Evolutionary conservation across 2,329 filamentous ascomycete genomes (phyloP).

Genomic region (Talaromyces islandicus): DNA sequence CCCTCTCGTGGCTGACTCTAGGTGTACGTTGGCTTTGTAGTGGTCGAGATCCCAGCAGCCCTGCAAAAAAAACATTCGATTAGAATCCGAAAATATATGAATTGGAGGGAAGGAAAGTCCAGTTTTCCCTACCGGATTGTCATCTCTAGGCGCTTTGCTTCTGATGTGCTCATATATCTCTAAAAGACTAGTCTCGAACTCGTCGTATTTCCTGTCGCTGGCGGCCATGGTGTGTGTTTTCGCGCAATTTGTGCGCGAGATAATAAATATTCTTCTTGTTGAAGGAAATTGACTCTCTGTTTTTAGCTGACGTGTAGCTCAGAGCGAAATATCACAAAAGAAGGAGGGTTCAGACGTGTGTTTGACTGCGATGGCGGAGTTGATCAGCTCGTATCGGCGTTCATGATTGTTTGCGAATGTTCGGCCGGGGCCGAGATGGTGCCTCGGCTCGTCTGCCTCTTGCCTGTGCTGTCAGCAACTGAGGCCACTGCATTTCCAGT

Average conservation of each 20-base stretch:
- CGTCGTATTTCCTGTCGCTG: background rate
- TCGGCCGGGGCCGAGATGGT: background rate
- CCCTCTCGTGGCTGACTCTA: slow-evolving; percentile 31
- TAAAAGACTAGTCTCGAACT: background rate
- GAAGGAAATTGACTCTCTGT: background rate
- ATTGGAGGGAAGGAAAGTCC: slow-evolving; percentile 9
- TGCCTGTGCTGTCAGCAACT: background rate
- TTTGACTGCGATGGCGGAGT: background rate
- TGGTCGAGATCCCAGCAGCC: slow-evolving; percentile 9
- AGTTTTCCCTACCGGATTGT: background rate
- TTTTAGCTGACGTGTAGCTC: background rate
- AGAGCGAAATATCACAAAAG: background rate
- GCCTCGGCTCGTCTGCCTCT: background rate
- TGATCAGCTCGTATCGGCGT: background rate
- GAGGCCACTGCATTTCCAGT: too few relatives aligned
- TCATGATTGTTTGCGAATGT: background rate
- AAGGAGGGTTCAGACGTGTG: background rate
- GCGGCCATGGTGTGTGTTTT: background rate
- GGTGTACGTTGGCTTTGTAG: slow-evolving; percentile 21
- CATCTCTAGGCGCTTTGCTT: background rate
- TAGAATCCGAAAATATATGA: background rate
- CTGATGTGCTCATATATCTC: background rate
- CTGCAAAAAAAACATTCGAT: background rate
- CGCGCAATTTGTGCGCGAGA: background rate
- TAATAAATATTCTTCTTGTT: background rate